Evolutionary conservation across 352 stramenopile species (phyloP).

Genomic region (Elongisporangium anandrum): DNA sequence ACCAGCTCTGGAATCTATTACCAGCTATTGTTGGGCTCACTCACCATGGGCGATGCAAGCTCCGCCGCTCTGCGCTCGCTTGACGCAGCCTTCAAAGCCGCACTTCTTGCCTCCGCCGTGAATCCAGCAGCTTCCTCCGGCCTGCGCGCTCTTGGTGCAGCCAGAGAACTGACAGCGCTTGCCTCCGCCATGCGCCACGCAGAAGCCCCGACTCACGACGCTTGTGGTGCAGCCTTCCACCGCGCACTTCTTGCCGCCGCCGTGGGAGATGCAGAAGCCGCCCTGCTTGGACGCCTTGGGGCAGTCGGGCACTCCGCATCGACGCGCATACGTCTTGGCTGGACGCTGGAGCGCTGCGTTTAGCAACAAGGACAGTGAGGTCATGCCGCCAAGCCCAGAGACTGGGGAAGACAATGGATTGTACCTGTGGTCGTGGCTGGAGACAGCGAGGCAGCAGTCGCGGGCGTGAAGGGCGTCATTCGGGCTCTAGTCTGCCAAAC

Average conservation of each 20-base stretch:
- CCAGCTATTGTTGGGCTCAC: neutral
- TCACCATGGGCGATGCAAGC: constrained; percentile 47
- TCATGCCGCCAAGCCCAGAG: neutral
- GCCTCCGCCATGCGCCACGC: constrained; percentile 55
- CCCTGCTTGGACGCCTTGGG: constrained; percentile 46
- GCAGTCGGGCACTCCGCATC: constrained; percentile 46
- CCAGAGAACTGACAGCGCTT: constrained; percentile 32
- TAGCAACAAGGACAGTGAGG: neutral
- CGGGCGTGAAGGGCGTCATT: neutral
- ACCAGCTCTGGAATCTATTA: neutral
- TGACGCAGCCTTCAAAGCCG: constrained; percentile 37
- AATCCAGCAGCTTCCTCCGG: constrained; percentile 38
- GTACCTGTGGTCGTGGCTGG: neutral
- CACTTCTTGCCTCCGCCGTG: constrained; percentile 65
- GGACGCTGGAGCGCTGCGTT: neutral
- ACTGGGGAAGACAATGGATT: neutral
- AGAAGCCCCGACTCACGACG: constrained; percentile 52
- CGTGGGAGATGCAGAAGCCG: constrained; percentile 49
- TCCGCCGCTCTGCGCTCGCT: constrained; percentile 47
- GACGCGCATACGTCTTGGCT: constrained; percentile 5
- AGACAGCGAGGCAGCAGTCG: neutral
- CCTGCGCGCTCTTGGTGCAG: constrained; percentile 35
- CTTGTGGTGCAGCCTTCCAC: constrained; percentile 46
- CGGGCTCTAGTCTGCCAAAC: neutral
- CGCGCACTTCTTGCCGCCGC: constrained; percentile 46